Percentiles rank a stretch among this genome's conserved stretches.
phyloP scores from a whole-genome alignment of 2,329 filamentous ascomycete species.

The Epichloe gansuensis region DNA sequence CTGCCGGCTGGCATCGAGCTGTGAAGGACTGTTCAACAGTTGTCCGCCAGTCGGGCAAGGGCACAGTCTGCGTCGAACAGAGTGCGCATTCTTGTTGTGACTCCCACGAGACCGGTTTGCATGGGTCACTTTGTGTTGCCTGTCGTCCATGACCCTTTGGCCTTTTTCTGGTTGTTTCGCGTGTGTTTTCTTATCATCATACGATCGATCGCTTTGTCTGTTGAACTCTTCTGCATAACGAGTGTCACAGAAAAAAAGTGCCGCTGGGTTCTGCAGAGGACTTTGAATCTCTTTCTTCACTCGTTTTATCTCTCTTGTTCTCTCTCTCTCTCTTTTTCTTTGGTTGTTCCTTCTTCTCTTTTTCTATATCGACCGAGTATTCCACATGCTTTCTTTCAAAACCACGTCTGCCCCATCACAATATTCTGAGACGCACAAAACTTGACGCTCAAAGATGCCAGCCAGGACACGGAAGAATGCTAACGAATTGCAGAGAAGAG shows the following conservation, averaged over 20 bases:
- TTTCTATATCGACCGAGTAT: background rate
- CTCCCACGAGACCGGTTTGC: background rate
- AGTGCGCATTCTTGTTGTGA: background rate
- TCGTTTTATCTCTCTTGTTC: conserved; percentile 5
- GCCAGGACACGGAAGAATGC: conserved; percentile 9
- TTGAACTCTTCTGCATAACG: background rate
- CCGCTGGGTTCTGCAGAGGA: background rate
- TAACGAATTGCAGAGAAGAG: conserved; percentile 55
- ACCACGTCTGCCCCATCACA: background rate
- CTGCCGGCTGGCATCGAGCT: conserved; percentile 3
- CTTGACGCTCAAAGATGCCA: conserved; percentile 3
- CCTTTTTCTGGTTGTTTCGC: background rate
- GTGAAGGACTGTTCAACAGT: conserved; percentile 2
- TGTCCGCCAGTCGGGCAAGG: background rate
- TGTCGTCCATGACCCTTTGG: background rate
- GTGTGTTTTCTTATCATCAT: background rate
- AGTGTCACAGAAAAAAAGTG: background rate
- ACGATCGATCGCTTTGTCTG: background rate
- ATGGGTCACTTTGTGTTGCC: background rate
- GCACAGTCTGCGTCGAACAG: background rate
- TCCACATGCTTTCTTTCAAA: background rate
- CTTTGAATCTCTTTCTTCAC: background rate
- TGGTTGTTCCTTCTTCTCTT: background rate
- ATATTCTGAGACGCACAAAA: conserved; percentile 5
- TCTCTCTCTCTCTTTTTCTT: conserved; percentile 3